These are phyloP conservation scores for Entonaema liquescens DNA, from an alignment of 495 filamentous ascomycete genomes.

Conservation along the genomic window DNA sequence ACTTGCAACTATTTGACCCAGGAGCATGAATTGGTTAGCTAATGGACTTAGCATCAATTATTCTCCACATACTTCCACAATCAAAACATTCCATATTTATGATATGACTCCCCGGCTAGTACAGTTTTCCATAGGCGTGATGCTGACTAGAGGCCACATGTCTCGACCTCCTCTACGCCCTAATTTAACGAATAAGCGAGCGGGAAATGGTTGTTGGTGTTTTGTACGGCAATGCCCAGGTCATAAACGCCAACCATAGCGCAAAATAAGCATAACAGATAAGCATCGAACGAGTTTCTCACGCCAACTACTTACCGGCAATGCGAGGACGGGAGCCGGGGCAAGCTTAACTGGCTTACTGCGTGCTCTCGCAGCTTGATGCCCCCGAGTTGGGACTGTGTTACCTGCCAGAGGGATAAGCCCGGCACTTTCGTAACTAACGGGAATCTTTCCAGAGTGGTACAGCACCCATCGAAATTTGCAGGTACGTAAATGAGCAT, in stretches of 20 bases:
- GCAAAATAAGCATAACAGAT: too few relatives aligned
- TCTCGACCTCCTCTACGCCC: neutral
- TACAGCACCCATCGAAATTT: neutral
- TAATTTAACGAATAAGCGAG: neutral
- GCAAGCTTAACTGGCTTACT: neutral
- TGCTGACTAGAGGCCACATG: neutral
- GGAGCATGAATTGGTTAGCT: neutral
- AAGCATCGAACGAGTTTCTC: neutral
- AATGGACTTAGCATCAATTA: neutral
- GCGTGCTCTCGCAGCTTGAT: neutral
- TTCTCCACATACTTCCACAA: neutral
- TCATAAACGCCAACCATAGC: neutral
- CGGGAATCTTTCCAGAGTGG: neutral
- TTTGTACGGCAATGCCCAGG: neutral
- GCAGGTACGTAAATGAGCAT: neutral
- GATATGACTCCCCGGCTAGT: neutral
- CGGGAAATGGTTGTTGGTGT: neutral
- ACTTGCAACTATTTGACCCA: neutral
- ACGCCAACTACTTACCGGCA: neutral
- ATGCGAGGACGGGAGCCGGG: neutral
- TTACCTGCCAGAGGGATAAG: neutral
- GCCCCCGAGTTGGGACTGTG: neutral
- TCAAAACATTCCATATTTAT: neutral
- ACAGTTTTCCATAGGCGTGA: neutral
- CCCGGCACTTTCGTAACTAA: neutral